These are phyloP conservation scores for Lepidium africanum DNA, from an alignment of 345 rosid genomes.

Conservation along the genomic window DNA sequence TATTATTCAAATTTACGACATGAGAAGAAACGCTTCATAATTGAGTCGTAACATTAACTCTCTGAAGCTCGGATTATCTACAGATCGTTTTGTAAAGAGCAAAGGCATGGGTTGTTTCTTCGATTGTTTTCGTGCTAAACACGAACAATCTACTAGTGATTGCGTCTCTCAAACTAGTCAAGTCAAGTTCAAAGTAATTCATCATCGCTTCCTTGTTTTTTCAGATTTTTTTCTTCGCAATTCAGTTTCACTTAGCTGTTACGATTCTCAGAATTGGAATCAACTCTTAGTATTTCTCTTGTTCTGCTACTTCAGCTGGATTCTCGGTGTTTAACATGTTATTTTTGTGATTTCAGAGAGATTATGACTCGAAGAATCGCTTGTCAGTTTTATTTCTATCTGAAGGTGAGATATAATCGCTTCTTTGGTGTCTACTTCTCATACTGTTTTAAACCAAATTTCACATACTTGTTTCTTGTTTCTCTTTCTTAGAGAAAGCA, in stretches of 20 bases:
- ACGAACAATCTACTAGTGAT: slow-evolving; percentile 13
- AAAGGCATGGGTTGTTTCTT: slow-evolving; percentile 74
- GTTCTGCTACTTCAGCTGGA: not conserved
- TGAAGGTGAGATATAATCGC: slow-evolving; percentile 41
- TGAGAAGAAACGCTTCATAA: not conserved
- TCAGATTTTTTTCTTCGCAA: not conserved
- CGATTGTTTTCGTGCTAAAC: slow-evolving; percentile 50
- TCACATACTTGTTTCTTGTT: not conserved
- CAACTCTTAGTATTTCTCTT: not conserved
- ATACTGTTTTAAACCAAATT: not conserved
- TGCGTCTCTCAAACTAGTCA: not conserved
- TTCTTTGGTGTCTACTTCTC: not conserved
- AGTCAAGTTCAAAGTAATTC: slow-evolving; percentile 21
- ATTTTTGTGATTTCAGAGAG: slow-evolving; percentile 35
- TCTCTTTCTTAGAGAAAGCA: slow-evolving; percentile 26
- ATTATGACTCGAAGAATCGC: slow-evolving; percentile 37
- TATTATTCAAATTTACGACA: not conserved
- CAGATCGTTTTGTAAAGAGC: not conserved
- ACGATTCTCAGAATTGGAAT: not conserved
- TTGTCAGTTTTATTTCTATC: slow-evolving; percentile 55
- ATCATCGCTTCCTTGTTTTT: not conserved
- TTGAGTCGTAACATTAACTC: not conserved
- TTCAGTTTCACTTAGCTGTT: not conserved
- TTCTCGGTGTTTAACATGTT: not conserved
- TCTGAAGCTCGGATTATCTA: not conserved